Evolutionary conservation across 129 eudicot species (phyloP).

Genomic region (Centella asiatica): DNA sequence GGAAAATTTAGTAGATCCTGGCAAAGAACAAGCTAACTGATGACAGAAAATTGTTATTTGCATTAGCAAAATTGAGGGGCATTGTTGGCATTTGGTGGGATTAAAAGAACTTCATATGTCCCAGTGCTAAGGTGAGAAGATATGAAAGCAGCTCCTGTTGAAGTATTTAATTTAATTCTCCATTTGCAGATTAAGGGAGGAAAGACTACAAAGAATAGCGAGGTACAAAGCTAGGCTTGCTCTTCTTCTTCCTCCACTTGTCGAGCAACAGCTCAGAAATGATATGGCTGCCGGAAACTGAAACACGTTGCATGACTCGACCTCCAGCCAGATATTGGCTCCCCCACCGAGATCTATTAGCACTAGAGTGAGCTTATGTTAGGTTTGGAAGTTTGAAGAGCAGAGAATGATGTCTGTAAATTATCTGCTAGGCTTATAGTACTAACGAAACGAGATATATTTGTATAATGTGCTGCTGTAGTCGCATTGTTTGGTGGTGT

Average conservation of each 20-base stretch:
- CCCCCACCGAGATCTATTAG: neutral
- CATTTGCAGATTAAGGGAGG: slow-evolving; percentile 60
- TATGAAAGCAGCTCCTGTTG: too few species aligned
- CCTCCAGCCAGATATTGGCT: neutral
- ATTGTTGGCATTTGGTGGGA: too few species aligned
- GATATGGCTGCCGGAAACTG: slow-evolving; percentile 22
- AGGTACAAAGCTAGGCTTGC: slow-evolving; percentile 90
- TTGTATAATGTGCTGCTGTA: neutral
- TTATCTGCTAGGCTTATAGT: neutral
- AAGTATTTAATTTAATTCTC: neutral
- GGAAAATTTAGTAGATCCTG: too few species aligned
- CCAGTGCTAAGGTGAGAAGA: too few species aligned
- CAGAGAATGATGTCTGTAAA: neutral
- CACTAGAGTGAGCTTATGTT: neutral
- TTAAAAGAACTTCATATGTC: too few species aligned
- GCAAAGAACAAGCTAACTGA: too few species aligned
- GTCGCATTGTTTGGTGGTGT: neutral
- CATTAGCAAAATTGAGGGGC: too few species aligned
- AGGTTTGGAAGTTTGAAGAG: neutral
- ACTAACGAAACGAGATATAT: neutral
- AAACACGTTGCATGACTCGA: neutral
- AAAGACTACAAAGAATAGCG: slow-evolving; percentile 59
- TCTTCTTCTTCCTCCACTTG: slow-evolving; percentile 53
- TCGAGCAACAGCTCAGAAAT: slow-evolving; percentile 23
- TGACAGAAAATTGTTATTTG: too few species aligned